A percentile compares a stretch with the other conserved stretches of the same genome.
phyloP scores from a whole-genome alignment of 176 grass and related monocot genomes.

The Elaeis guineensis region DNA sequence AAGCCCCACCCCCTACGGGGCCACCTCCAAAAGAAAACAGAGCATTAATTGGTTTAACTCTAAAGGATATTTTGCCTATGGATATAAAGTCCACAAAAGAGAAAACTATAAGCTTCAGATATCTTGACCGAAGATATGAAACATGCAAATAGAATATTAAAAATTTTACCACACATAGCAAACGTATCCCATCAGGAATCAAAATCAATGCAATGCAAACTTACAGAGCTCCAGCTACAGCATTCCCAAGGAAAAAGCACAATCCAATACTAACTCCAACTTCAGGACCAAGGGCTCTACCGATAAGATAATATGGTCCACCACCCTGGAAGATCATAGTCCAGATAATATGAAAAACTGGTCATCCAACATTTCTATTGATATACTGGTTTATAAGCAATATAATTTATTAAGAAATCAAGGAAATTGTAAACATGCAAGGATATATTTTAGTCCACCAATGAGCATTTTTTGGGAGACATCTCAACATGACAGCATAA shows the following conservation, averaged over 20 bases:
- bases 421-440: too few species aligned
- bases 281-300: conserved; percentile 94
- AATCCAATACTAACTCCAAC: conserved; percentile 99
- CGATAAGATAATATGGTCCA: conserved; percentile 98
- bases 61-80: too few species aligned
- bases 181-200: conserved; percentile 8
- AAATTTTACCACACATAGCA: neutral
- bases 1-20: too few species aligned
- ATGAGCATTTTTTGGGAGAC: too few species aligned
- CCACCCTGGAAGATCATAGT: conserved; percentile 51
- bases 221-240: conserved; percentile 95
- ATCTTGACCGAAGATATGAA: neutral
- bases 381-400: neutral
- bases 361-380: too few species aligned
- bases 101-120: conserved; percentile 1
- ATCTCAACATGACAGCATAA: too few species aligned
- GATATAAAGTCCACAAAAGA: neutral
- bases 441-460: too few species aligned
- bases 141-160: neutral
- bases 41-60: too few species aligned
- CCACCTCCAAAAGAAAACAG: too few species aligned
- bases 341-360: too few species aligned
- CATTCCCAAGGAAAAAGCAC: conserved; percentile 98
- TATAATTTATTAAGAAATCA: too few species aligned
- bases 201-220: conserved; percentile 18